Evolutionary conservation across 768 basidiomycete genomes (phyloP).

Genomic region (Clitopilus passeckerianus): DNA sequence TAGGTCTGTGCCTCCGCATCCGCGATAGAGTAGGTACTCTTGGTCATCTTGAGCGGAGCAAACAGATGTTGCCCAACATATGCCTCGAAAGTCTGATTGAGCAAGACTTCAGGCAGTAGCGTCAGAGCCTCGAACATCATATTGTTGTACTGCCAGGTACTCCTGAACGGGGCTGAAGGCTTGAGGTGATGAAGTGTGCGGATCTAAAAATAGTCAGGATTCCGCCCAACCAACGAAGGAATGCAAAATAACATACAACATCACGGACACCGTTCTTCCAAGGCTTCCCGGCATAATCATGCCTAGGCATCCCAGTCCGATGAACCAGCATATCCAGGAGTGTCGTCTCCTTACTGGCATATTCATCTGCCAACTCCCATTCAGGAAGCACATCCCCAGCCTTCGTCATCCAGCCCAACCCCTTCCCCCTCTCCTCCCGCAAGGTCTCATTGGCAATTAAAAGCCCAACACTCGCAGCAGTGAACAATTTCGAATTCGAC

Average conservation of each 20-base stretch:
- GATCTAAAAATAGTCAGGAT: slow-evolving; percentile 18
- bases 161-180: slow-evolving; percentile 33
- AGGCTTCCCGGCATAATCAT: slow-evolving; percentile 29
- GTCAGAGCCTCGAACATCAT: slow-evolving; percentile 39
- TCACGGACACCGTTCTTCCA: slow-evolving; percentile 25
- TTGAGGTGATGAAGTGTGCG: slow-evolving; percentile 29
- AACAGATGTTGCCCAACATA: slow-evolving; percentile 35
- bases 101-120: slow-evolving; percentile 29
- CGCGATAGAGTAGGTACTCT: slow-evolving; percentile 33
- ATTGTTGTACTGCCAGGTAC: slow-evolving; percentile 42
- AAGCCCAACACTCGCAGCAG: slow-evolving; percentile 31
- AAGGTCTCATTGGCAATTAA: slow-evolving; percentile 32
- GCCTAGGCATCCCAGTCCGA: slow-evolving; percentile 40
- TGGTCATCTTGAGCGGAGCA: slow-evolving; percentile 29
- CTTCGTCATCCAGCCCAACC: slow-evolving; percentile 32
- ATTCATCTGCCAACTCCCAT: slow-evolving; percentile 33
- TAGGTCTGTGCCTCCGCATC: slow-evolving; percentile 26
- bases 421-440: slow-evolving; percentile 19
- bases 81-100: slow-evolving; percentile 34
- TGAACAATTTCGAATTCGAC: slow-evolving; percentile 38
- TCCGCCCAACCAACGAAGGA: background rate
- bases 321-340: slow-evolving; percentile 39
- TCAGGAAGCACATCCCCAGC: slow-evolving; percentile 30
- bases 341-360: slow-evolving; percentile 25
- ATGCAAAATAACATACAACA: slow-evolving; percentile 25